These are phyloP conservation scores for Fusarium pseudoanthophilum DNA, from an alignment of 2,329 filamentous ascomycete genomes.

Conservation along the genomic window DNA sequence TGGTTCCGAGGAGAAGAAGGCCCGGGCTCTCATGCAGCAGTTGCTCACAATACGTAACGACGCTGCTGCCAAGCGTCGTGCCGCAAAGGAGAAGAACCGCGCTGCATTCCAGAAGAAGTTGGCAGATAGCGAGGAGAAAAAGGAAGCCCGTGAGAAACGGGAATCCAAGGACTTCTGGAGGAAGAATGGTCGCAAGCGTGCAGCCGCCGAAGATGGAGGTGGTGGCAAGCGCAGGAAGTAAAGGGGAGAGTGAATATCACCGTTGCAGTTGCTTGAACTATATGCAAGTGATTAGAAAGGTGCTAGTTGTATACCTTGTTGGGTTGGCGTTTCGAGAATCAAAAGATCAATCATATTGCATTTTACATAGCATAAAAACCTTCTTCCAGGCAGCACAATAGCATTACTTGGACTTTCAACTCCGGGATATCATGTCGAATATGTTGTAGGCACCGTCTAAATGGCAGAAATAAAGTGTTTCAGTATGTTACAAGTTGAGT, in stretches of 20 bases:
- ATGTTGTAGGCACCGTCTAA: not conserved
- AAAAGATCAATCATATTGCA: conserved; percentile 22
- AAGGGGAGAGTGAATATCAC: not conserved
- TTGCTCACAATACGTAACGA: conserved; percentile 91
- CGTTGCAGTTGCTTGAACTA: not conserved
- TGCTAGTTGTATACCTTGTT: conserved; percentile 38
- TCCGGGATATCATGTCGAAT: not conserved
- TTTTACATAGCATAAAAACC: not conserved
- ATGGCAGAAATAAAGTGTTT: conserved; percentile 35
- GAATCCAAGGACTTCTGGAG: conserved; percentile 95
- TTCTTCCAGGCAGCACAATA: not conserved
- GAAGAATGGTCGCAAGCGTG: conserved; percentile 81
- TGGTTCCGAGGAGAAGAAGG: conserved; percentile 87
- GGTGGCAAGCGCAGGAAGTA: conserved; percentile 51
- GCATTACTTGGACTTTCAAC: not conserved
- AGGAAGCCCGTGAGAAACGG: conserved; percentile 84
- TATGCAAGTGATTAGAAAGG: conserved; percentile 20
- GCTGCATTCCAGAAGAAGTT: conserved; percentile 85
- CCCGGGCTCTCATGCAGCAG: conserved; percentile 90
- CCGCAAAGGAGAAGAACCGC: conserved; percentile 89
- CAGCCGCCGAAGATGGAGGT: conserved; percentile 55
- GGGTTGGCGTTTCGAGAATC: conserved; percentile 41
- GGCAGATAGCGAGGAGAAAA: conserved; percentile 84
- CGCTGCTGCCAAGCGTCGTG: conserved; percentile 82
- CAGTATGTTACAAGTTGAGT: conserved; percentile 27